phyloP scores from a whole-genome alignment of 2,329 filamentous ascomycete genomes.

The Trichophyton benhamiae region DNA sequence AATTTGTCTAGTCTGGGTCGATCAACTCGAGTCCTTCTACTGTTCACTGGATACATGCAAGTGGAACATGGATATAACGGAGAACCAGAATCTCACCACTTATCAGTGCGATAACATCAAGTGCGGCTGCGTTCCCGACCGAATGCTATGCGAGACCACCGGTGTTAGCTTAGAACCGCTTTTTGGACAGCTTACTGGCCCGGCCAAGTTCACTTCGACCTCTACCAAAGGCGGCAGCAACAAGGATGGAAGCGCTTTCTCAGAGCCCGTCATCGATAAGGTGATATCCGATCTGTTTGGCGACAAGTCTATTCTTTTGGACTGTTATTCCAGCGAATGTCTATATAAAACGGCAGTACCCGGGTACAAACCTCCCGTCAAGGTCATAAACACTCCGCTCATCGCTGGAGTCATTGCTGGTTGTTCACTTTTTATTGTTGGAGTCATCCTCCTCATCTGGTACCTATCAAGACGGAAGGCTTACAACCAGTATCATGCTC shows the following conservation, averaged over 20 bases:
- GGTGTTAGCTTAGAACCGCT: conserved; percentile 74
- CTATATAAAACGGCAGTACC: conserved; percentile 85
- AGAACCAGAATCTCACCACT: conserved; percentile 63
- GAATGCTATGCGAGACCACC: conserved; percentile 86
- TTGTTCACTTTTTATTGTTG: conserved; percentile 77
- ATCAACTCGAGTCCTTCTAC: conserved; percentile 88
- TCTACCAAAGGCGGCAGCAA: conserved; percentile 45
- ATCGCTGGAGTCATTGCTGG: conserved; percentile 88
- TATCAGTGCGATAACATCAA: conserved; percentile 77
- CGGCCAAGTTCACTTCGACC: conserved; percentile 67
- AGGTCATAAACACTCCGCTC: conserved; percentile 90
- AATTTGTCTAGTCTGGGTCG: conserved; percentile 67
- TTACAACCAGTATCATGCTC: conserved; percentile 51
- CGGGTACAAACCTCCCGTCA: conserved; percentile 75
- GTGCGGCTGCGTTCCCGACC: conserved; percentile 77
- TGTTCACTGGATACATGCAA: conserved; percentile 74
- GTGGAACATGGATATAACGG: conserved; percentile 56
- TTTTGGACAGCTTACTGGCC: conserved; percentile 68
- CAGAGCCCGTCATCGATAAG: conserved; percentile 83
- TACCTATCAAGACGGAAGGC: conserved; percentile 67
- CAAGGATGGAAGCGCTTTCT: conserved; percentile 66
- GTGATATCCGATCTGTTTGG: conserved; percentile 83
- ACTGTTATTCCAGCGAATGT: conserved; percentile 80
- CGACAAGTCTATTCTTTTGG: conserved; percentile 73
- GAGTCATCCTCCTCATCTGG: conserved; percentile 70